Conservation (phyloP, 148 eudicot species). For the Vaccinium corymbosum region DNA sequence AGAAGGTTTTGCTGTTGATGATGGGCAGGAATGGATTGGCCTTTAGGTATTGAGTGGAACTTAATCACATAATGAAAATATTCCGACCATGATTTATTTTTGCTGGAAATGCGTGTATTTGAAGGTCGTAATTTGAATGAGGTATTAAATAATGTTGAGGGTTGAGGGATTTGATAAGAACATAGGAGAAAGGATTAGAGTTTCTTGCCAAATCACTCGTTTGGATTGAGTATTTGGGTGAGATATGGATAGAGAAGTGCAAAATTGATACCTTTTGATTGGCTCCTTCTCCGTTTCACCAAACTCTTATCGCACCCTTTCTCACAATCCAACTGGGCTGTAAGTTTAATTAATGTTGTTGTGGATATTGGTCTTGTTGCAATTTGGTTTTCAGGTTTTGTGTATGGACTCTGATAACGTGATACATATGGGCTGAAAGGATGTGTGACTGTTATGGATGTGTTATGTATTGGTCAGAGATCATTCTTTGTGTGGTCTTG, state of each 20-base stretch:
- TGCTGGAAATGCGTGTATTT: slow-evolving; percentile 3
- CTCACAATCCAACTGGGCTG: too few species aligned
- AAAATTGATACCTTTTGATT: too few species aligned
- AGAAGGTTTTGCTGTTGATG: background rate
- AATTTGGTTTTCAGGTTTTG: background rate
- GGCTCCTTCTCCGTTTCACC: too few species aligned
- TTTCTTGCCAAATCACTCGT: too few species aligned
- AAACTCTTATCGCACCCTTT: too few species aligned
- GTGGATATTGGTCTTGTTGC: background rate
- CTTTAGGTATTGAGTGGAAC: background rate
- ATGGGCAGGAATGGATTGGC: background rate
- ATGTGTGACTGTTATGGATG: background rate
- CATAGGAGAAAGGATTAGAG: too few species aligned
- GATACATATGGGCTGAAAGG: background rate
- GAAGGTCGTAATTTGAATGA: background rate
- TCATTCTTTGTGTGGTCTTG: background rate
- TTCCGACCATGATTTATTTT: background rate
- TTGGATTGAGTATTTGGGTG: too few species aligned
- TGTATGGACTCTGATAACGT: background rate
- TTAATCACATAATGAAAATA: background rate
- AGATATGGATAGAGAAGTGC: too few species aligned
- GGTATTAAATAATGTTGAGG: background rate
- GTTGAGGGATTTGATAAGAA: too few species aligned
- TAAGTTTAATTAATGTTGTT: background rate
- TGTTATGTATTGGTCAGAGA: background rate